Percentiles rank a stretch among this genome's conserved stretches.
Conservation (phyloP, 2,329 filamentous ascomycete species). For the Elsinoe ampelina region DNA sequence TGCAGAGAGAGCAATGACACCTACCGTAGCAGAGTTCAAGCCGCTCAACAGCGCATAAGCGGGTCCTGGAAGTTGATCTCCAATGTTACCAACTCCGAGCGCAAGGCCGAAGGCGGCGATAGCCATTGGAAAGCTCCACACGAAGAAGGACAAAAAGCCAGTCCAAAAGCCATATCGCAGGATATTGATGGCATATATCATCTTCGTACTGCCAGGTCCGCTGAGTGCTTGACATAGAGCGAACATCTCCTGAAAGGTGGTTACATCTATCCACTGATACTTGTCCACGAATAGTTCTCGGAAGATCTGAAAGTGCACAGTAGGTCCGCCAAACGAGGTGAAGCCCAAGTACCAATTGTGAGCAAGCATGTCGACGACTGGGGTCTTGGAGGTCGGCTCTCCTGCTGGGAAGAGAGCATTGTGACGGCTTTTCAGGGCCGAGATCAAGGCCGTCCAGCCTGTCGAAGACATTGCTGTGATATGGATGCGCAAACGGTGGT, state of each 20-base stretch:
- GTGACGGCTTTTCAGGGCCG: no score
- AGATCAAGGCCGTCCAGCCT: no score
- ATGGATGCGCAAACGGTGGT: no score
- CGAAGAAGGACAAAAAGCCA: conserved; percentile 50
- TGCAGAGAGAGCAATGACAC: conserved; percentile 60
- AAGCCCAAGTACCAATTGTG: conserved; percentile 51
- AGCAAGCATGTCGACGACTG: no score
- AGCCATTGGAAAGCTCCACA: conserved; percentile 65
- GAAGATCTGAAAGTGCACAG: conserved; percentile 62
- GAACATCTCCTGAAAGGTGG: conserved; percentile 58
- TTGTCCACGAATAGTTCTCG: conserved; percentile 50
- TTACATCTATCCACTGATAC: no score
- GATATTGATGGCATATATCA: conserved; percentile 60
- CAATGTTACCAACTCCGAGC: conserved; percentile 54
- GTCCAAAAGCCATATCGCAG: conserved; percentile 51
- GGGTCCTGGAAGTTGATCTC: conserved; percentile 47
- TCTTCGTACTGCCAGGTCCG: conserved; percentile 61
- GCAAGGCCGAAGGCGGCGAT: conserved; percentile 60
- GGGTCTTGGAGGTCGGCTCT: no score
- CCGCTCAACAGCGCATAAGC: conserved; percentile 64
- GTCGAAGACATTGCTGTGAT: no score
- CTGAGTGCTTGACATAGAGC: conserved; percentile 59
- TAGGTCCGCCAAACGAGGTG: conserved; percentile 57
- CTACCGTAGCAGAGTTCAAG: conserved; percentile 62
- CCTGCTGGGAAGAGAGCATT: no score